Percentiles rank a stretch among this genome's conserved stretches.
Conservation (phyloP, 1,139 yeast species). For the Blastobotrys capitulatus region DNA sequence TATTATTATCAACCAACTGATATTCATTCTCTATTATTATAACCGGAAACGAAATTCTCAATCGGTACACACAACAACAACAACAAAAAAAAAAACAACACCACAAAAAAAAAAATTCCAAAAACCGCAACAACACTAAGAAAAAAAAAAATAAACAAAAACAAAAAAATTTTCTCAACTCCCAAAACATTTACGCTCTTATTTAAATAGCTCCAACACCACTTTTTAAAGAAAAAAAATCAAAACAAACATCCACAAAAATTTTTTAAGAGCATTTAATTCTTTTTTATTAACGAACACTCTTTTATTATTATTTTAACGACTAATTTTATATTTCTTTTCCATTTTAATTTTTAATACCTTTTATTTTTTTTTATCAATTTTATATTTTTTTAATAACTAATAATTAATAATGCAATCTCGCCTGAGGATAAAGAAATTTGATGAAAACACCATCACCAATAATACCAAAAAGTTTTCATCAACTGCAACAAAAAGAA, state of each 20-base stretch:
- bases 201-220: background rate
- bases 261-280: background rate
- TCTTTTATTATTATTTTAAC: background rate
- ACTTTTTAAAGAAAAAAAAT: background rate
- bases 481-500: background rate
- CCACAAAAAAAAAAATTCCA: background rate
- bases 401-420: background rate
- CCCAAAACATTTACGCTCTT: background rate
- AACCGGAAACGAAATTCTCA: background rate
- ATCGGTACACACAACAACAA: background rate
- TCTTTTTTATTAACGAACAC: background rate
- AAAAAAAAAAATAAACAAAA: background rate
- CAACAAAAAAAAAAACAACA: background rate
- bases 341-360: background rate
- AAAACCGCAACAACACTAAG: background rate
- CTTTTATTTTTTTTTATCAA: background rate
- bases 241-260: too few relatives aligned
- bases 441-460: conserved; percentile 7
- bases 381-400: background rate
- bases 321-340: background rate
- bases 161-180: background rate
- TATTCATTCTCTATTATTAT: background rate
- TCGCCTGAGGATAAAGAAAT: conserved; percentile 5
- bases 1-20: background rate
- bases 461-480: background rate